Base-by-base conservation (phyloP, 306 rosid species). In the Fragaria nilgerrensis region DNA sequence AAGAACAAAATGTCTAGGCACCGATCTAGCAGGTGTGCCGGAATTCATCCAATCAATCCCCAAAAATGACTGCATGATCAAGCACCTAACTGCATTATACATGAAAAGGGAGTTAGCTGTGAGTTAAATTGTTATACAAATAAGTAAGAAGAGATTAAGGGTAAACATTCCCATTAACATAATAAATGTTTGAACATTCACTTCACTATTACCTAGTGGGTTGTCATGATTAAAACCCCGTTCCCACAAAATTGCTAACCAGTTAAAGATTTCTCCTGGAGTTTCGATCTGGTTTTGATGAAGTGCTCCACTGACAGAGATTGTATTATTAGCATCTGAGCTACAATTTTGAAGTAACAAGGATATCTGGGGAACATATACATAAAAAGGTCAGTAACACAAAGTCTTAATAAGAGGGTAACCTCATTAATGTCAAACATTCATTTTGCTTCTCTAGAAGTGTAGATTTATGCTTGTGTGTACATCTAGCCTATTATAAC, bases 181-280 rank as follows among this genome's bases (percentile, higher is more conserved):
- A 34, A 68, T 82, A 61, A 70, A 64, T 79, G 78, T 50, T 53
- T 50, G 72, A 71, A 64, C 77, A 80, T 72, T 80, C 32, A 80
- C 79, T 43, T 65, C 76, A 74, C 71, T 81, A 49, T 80, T 77
- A 92, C 98, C 97, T 83, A 86, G 92, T 77, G 98, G 98, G 82
- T 94, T 94, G 77, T 87, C 95, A 71, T 94, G 98, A 77, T 73
- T 89, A 83, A 94, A 93, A 53, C 96, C 98, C 47, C 91, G 86
- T 70, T 90, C 96, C 98, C 98, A 94, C 84, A 94, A 86, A 81
- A 94, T 90, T 41, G 95, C 85, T 75, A 94, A 76, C 98, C 98
- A 94, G 69, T 80, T 82, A 77, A 86, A 89, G 80, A 85, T 79
- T 79, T 88, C 89, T 2, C 86, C 85, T 19, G 65, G 74, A 22